phyloP scores from a whole-genome alignment of 2,329 filamentous ascomycete genomes.

The Pseudonectria foliicola region DNA sequence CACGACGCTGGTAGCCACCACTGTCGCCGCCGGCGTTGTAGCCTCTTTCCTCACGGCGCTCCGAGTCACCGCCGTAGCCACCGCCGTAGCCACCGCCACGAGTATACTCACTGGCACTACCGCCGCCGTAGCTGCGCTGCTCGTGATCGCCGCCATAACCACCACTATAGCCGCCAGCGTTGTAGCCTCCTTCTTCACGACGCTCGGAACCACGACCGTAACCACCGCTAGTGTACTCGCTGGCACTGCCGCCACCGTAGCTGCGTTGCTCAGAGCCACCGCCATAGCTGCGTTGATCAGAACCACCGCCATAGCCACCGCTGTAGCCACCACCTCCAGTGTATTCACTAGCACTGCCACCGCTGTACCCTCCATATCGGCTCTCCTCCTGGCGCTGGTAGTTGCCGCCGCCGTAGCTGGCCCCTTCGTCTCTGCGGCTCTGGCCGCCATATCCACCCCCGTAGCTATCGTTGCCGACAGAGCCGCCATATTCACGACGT shows the following conservation, averaged over 20 bases:
- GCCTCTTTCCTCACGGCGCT: constrained; percentile 14
- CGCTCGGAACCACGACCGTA: constrained; percentile 1
- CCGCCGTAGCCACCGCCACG: constrained; percentile 10
- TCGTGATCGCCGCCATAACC: constrained; percentile 2
- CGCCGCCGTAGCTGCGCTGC: constrained; percentile 10
- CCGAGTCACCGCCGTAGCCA: constrained; percentile 12
- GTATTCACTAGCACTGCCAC: constrained; percentile 9
- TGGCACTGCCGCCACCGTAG: constrained; percentile 14
- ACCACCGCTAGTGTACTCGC: constrained; percentile 18
- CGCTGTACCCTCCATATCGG: constrained; percentile 4
- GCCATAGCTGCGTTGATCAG: constrained; percentile 11
- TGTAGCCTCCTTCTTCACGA: not conserved
- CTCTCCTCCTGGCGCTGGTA: constrained; percentile 13
- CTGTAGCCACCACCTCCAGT: constrained; percentile 8
- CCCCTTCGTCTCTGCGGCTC: constrained; percentile 12
- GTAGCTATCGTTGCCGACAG: constrained; percentile 17
- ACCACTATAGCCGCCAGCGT: too few relatives aligned
- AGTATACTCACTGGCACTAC: constrained; percentile 19
- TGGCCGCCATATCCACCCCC: constrained; percentile 8
- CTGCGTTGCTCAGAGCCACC: constrained; percentile 11
- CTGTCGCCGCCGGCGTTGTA: constrained; percentile 8
- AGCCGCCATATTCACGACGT: constrained; percentile 38
- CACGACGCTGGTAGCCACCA: constrained; percentile 6
- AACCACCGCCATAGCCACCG: constrained; percentile 16
- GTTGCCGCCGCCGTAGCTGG: constrained; percentile 13